Conservation (phyloP, 2,329 filamentous ascomycete species). For the Drechslerella dactyloides region DNA sequence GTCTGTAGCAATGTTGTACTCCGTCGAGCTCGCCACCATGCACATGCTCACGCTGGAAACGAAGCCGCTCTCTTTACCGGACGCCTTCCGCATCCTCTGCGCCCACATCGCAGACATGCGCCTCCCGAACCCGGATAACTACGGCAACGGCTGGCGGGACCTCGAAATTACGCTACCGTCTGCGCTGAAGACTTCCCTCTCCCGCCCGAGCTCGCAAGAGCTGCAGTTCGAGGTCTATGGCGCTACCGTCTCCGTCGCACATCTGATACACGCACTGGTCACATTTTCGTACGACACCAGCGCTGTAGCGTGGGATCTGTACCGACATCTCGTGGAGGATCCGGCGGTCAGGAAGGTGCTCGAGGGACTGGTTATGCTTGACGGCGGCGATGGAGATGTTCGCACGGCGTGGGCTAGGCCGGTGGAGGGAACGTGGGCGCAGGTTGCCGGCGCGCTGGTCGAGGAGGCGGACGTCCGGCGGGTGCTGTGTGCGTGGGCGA, state of each 20-base stretch:
- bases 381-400: not conserved
- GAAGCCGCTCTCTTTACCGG: not conserved
- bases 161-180: too few species aligned
- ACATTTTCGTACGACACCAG: not conserved
- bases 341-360: not conserved
- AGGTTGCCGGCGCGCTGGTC: not conserved
- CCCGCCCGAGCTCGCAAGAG: too few species aligned
- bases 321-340: not conserved
- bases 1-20: too few species aligned
- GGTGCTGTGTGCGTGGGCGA: not conserved
- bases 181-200: too few species aligned
- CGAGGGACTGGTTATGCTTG: not conserved
- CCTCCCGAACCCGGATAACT: not conserved
- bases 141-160: not conserved
- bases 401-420: not conserved
- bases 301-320: not conserved
- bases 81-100: not conserved
- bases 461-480: not conserved
- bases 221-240: not conserved
- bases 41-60: not conserved
- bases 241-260: not conserved
- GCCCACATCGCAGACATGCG: not conserved
- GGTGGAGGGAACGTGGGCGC: not conserved
- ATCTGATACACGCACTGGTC: not conserved
- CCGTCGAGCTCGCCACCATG: not conserved